Percentiles rank a stretch among this genome's conserved stretches.
Evolutionary conservation across 345 rosid species (phyloP).

Genomic region (Raphanus sativus): DNA sequence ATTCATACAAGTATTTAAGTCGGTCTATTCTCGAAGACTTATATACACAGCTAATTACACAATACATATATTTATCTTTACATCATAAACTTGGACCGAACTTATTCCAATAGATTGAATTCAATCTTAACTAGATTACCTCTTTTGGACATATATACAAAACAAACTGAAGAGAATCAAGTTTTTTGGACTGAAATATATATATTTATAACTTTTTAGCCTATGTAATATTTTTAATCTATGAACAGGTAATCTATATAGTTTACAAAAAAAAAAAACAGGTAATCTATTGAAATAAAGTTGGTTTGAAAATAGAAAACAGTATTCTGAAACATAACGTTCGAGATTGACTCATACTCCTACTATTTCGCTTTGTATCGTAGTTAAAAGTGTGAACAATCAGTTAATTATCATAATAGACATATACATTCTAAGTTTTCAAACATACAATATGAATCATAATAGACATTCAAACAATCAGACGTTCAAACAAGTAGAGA

Average conservation of each 20-base stretch:
- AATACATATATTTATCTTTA: no score
- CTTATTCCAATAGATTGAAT: no score
- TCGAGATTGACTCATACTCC: not conserved
- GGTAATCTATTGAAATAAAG: not conserved
- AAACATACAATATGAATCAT: not conserved
- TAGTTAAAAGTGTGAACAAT: no score
- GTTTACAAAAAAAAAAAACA: no score
- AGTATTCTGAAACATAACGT: not conserved
- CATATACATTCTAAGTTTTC: not conserved
- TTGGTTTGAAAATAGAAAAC: not conserved
- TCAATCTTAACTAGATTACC: not conserved
- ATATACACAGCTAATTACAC: no score
- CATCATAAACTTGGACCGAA: no score
- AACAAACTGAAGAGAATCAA: not conserved
- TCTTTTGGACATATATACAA: not conserved
- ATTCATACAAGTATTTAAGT: not conserved
- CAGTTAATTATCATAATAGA: no score
- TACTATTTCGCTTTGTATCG: no score
- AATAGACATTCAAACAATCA: constrained; percentile 14
- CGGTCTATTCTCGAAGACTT: not conserved
- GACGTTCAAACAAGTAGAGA: not conserved
- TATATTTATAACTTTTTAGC: not conserved
- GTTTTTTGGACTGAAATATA: not conserved
- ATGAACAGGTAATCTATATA: no score
- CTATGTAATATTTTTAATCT: not conserved